Evolutionary conservation across 345 rosid genomes (phyloP).

Genomic region (Eucalyptus melliodora): DNA sequence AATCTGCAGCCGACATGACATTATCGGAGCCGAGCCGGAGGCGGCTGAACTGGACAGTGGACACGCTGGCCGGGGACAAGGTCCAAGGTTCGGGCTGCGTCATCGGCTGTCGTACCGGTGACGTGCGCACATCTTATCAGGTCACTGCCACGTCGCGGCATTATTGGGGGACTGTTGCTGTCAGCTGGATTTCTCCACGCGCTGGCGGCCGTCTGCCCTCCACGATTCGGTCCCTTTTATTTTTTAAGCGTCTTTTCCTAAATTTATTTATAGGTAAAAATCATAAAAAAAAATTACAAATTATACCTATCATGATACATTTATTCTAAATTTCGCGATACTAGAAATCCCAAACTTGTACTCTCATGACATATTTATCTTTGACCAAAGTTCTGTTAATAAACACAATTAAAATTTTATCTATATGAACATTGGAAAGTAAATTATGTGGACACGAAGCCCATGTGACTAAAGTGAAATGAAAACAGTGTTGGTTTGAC

Average conservation of each 20-base stretch:
- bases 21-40: neutral
- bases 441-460: too few species aligned
- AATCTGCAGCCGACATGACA: neutral
- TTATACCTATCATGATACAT: too few species aligned
- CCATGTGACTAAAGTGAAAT: too few species aligned
- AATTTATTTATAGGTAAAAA: neutral
- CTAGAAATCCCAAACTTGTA: accelerated
- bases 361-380: accelerated
- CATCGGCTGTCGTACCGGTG: neutral
- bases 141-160: neutral
- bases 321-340: too few species aligned
- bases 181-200: neutral
- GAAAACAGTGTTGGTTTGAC: accelerated
- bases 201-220: neutral
- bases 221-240: neutral
- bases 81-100: neutral
- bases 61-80: neutral
- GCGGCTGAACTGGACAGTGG: neutral
- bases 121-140: neutral
- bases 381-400: too few species aligned
- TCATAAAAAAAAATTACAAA: neutral
- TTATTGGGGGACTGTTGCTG: neutral
- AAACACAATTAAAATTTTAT: too few species aligned
- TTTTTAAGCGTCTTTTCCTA: neutral
- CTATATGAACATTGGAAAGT: too few species aligned